These are phyloP conservation scores for Cichorium intybus DNA, from an alignment of 140 eudicot genomes.

Conservation along the genomic window DNA sequence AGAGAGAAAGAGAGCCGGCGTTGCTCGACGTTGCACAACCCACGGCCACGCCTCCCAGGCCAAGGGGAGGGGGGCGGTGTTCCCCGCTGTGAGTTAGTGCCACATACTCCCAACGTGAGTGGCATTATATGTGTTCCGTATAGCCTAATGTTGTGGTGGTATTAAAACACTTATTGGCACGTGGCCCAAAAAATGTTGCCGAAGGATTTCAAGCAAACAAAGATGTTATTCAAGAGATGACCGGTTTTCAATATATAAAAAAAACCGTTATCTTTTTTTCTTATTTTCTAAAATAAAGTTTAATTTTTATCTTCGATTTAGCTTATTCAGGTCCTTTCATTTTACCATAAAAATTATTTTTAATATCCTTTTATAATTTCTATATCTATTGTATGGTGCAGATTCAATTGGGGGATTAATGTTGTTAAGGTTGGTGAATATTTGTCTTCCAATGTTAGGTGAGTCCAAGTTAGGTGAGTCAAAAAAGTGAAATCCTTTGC, in stretches of 20 bases:
- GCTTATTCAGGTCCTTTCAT: not conserved
- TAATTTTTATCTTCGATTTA: not conserved
- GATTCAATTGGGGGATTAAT: constrained; percentile 90
- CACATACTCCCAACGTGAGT: no score
- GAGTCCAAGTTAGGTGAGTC: no score
- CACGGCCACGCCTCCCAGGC: no score
- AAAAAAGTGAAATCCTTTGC: no score
- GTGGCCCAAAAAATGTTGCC: constrained; percentile 94
- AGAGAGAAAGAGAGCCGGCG: no score
- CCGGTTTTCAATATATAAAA: constrained; percentile 66
- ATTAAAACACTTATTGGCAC: constrained; percentile 82
- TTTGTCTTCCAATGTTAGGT: no score
- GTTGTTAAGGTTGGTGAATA: no score
- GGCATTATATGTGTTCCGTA: no score
- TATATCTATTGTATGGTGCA: constrained; percentile 22
- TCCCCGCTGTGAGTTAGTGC: no score
- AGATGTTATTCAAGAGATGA: constrained; percentile 58
- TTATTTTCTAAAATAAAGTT: not conserved
- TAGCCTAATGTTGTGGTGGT: no score
- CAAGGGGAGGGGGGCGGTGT: no score
- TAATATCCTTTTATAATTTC: not conserved
- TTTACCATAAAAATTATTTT: constrained; percentile 3
- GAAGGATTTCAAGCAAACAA: constrained; percentile 68
- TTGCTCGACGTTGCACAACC: no score
- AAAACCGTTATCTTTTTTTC: constrained; percentile 32